Evolutionary conservation across 2,329 filamentous ascomycete genomes (phyloP).

Genomic region (Arthrobotrys conoides): DNA sequence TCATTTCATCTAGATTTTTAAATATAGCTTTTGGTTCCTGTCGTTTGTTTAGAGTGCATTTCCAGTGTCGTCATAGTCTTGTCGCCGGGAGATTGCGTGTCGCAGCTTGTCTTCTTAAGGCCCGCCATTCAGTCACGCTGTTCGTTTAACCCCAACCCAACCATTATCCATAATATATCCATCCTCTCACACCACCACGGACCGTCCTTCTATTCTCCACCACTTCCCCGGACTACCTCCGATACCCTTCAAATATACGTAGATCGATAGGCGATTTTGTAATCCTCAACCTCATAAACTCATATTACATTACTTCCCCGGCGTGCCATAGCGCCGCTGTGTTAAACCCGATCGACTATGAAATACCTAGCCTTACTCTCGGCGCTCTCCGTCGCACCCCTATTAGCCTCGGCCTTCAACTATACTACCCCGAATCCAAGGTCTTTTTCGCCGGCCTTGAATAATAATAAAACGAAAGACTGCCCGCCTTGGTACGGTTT

Average conservation of each 20-base stretch:
- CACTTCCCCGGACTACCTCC: conserved; percentile 26
- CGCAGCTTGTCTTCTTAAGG: conserved; percentile 23
- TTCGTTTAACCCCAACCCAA: conserved; percentile 21
- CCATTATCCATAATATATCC: conserved; percentile 21
- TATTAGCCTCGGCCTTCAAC: conserved; percentile 67
- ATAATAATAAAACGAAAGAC: conserved; percentile 79
- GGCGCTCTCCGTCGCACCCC: conserved; percentile 59
- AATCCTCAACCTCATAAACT: conserved; percentile 11
- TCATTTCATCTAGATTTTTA: not conserved
- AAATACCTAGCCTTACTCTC: conserved; percentile 72
- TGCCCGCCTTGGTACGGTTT: conserved; percentile 80
- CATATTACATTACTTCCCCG: conserved; percentile 4
- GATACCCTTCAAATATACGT: conserved; percentile 32
- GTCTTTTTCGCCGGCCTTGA: conserved; percentile 75
- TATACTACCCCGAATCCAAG: conserved; percentile 75
- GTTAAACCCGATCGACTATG: conserved; percentile 67
- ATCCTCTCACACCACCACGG: not conserved
- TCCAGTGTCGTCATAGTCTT: conserved; percentile 55
- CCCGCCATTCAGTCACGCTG: conserved; percentile 30
- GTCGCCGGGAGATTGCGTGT: conserved; percentile 59
- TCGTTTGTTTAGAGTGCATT: not conserved
- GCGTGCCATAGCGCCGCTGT: conserved; percentile 51
- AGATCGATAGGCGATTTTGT: conserved; percentile 12
- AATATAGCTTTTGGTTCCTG: not conserved
- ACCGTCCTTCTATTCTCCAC: not conserved